Base-by-base conservation (phyloP, 179 eudicot genomes). In the Sideroxylon spinosum region DNA sequence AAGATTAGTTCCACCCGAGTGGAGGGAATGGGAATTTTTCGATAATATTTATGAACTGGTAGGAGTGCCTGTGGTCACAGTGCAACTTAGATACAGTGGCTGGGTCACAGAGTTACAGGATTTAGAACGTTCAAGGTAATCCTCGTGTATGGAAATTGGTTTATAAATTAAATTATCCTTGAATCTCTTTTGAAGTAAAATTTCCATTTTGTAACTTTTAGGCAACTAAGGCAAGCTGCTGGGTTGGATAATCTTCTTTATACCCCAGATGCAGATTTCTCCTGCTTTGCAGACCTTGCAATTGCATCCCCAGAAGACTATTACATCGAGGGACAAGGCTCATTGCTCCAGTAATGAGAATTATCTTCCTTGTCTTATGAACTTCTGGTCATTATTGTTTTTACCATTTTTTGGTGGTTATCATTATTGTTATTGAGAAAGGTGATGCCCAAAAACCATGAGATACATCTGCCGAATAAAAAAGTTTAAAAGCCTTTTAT, bases 51-150 rank as follows among this genome's bases (percentile, higher is more conserved):
- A 95, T 82, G 85, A 93, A 78, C 89, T 95, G 76, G 94, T 88
- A 52, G 99, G 99, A 62, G 99, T 93, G 71, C 99, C 99, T 59
- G 98, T 95, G 84, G 96, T 93, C 65, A 95, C 99, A 20, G 99
- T 95, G 77, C 99, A 95, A 84, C 97, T 95, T 60, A 86, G 98
- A 85, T 95, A 93, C 80, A 89, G 90, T 76, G 99, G 99, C 78
- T 95, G 99, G 99, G 98, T 95, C 70, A 95, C 99, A 26, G 99
- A 95, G 86, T 75, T 95, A 85, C 90, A 84, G 91, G 99, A 95
- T 84, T 67, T 92, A 72, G 89, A 90, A 79, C 90, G 84, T 48
- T 83, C 98, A 52, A 86, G 99, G 99, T 95, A 81, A 84, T 78
- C 13, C 23, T 72, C 57, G 2, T 49, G 62, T 62, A 70, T 55